Evolutionary conservation across 177 flowering plant species (phyloP).

Genomic region (Tripterygium wilfordii): DNA sequence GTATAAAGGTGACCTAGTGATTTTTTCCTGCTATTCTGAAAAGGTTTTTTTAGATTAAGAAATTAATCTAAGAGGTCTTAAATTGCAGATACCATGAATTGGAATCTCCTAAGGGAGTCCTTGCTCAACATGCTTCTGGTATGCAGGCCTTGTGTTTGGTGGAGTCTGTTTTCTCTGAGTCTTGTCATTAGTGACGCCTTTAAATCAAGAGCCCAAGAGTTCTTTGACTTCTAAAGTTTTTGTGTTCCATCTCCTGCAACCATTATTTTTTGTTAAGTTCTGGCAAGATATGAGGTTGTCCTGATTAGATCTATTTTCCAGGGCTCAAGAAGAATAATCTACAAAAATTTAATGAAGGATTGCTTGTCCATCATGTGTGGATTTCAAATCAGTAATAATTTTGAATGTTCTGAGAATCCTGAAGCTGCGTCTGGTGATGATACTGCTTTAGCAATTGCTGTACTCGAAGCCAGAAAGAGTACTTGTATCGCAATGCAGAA

Average conservation of each 20-base stretch:
- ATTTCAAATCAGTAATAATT: conserved; percentile 12
- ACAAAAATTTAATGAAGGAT: conserved; percentile 58
- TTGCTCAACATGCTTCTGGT: conserved; percentile 75
- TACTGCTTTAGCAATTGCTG: conserved; percentile 33
- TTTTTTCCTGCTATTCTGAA: background rate
- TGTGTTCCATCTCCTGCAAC: background rate
- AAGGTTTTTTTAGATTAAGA: background rate
- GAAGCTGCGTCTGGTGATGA: conserved; percentile 11
- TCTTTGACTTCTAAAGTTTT: background rate
- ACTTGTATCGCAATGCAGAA: conserved; percentile 47
- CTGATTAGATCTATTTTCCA: conserved; percentile 22
- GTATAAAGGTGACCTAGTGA: conserved; percentile 39
- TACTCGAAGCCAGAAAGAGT: conserved; percentile 36
- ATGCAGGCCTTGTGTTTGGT: conserved; percentile 14
- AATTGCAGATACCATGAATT: conserved; percentile 58
- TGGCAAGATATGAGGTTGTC: conserved; percentile 1
- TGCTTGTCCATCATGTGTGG: conserved; percentile 42
- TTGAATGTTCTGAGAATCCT: conserved; percentile 13
- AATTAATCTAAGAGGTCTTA: conserved; percentile 7
- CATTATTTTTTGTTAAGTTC: background rate
- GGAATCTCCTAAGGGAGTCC: conserved; percentile 62
- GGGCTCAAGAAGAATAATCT: conserved; percentile 69
- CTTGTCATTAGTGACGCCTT: background rate
- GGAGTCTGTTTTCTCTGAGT: background rate
- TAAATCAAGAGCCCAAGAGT: background rate